phyloP scores from a whole-genome alignment of 495 filamentous ascomycete species.

The Cercophora sp. region DNA sequence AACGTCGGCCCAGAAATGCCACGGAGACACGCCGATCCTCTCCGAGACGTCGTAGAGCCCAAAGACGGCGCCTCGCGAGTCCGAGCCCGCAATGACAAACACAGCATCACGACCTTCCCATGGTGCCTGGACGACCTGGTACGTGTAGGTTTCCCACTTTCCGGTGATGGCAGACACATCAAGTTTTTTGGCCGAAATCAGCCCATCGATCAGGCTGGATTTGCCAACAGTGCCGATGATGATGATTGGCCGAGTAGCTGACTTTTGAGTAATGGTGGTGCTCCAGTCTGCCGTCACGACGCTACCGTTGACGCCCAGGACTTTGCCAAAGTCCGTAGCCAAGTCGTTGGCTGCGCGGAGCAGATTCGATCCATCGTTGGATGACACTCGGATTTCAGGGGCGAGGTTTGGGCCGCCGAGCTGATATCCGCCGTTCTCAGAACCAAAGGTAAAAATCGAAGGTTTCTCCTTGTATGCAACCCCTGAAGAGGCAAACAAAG shows the following conservation, averaged over 20 bases:
- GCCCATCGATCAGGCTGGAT: slow-evolving; percentile 44
- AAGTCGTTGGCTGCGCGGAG: slow-evolving; percentile 45
- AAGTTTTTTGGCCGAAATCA: slow-evolving; percentile 43
- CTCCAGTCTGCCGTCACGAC: slow-evolving; percentile 27
- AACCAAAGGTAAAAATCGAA: slow-evolving; percentile 19
- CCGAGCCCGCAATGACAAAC: slow-evolving; percentile 58
- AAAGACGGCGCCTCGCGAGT: slow-evolving; percentile 59
- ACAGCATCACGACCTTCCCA: slow-evolving; percentile 45
- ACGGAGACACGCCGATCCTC: slow-evolving; percentile 62
- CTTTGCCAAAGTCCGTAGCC: slow-evolving; percentile 50
- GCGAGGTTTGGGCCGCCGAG: slow-evolving; percentile 22
- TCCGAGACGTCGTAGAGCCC: slow-evolving; percentile 61
- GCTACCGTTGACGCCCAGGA: slow-evolving; percentile 42
- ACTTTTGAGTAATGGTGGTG: slow-evolving; percentile 24
- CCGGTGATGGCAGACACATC: slow-evolving; percentile 45
- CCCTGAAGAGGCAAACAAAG: not conserved
- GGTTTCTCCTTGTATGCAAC: slow-evolving; percentile 6
- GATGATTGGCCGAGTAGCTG: slow-evolving; percentile 29
- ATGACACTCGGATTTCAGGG: slow-evolving; percentile 27
- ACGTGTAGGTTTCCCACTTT: slow-evolving; percentile 60
- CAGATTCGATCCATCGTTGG: slow-evolving; percentile 43
- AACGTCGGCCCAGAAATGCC: slow-evolving; percentile 64
- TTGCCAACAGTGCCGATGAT: slow-evolving; percentile 50
- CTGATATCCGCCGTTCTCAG: slow-evolving; percentile 16
- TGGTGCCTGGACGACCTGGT: slow-evolving; percentile 46